phyloP scores from a whole-genome alignment of 768 basidiomycete genomes.

The Tubosaeta sp. region DNA sequence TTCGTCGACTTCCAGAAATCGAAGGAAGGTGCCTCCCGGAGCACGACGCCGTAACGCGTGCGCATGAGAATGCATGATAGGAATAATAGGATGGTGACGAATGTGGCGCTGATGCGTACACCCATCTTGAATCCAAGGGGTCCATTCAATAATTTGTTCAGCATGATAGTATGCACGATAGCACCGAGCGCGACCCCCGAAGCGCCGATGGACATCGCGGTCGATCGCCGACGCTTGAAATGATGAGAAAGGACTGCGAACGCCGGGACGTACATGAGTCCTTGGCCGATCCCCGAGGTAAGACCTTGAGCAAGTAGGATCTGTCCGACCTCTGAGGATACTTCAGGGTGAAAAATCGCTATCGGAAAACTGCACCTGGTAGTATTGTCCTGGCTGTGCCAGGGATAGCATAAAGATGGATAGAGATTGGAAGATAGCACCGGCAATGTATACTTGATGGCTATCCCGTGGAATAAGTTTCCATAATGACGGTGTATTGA shows the following conservation, averaged over 20 bases:
- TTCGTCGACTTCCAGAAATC: conserved; percentile 15
- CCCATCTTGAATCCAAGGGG: conserved; percentile 42
- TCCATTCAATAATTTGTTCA: conserved; percentile 45
- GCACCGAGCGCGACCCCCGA: conserved; percentile 53
- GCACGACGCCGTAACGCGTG: conserved; percentile 23
- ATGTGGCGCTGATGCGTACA: conserved; percentile 36
- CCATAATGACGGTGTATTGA: neutral
- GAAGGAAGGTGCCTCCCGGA: neutral
- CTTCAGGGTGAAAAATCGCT: neutral
- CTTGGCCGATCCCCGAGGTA: conserved; percentile 38
- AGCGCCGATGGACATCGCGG: conserved; percentile 43
- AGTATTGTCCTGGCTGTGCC: conserved; percentile 26
- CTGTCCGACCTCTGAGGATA: conserved; percentile 16
- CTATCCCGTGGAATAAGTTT: conserved; percentile 2
- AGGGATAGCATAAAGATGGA: conserved; percentile 38
- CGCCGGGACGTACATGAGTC: conserved; percentile 43
- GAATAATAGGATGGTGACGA: conserved; percentile 36
- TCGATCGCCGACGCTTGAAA: conserved; percentile 37
- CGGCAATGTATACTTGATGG: conserved; percentile 18
- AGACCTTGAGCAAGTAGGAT: conserved; percentile 45
- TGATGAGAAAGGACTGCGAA: conserved; percentile 41
- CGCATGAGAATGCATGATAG: conserved; percentile 37
- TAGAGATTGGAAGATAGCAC: conserved; percentile 25
- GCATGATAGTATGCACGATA: conserved; percentile 54
- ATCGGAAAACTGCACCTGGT: neutral